Evolutionary conservation across 257 asterid species (phyloP).

Genomic region (Prunella vulgaris): DNA sequence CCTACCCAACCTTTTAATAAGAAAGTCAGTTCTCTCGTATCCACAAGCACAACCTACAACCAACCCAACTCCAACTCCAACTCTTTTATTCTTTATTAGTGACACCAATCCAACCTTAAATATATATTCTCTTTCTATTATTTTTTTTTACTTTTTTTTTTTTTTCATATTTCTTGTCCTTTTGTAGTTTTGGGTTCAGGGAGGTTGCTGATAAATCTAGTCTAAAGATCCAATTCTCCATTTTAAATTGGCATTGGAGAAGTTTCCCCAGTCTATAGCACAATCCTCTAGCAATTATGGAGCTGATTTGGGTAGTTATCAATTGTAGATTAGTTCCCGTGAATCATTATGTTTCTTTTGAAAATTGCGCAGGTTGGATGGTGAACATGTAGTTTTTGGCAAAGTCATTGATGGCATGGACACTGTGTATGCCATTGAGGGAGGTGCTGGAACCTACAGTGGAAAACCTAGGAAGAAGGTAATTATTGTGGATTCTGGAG

Average conservation of each 20-base stretch:
- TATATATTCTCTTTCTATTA: too few species aligned
- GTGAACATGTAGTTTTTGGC: slow-evolving; percentile 84
- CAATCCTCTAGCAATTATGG: not conserved
- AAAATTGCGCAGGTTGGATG: slow-evolving; percentile 60
- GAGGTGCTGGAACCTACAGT: slow-evolving; percentile 89
- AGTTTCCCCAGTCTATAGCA: not conserved
- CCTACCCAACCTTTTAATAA: too few species aligned
- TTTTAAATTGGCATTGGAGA: not conserved
- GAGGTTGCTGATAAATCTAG: too few species aligned
- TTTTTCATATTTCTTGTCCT: too few species aligned
- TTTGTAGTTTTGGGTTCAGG: too few species aligned
- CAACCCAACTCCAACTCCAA: too few species aligned
- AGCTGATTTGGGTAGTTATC: not conserved
- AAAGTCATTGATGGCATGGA: slow-evolving; percentile 92
- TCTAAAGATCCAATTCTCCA: not conserved
- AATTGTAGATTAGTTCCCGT: not conserved
- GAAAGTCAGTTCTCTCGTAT: too few species aligned
- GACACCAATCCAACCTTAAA: too few species aligned
- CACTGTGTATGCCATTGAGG: slow-evolving; percentile 82
- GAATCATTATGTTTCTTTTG: not conserved
- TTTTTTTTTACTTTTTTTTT: too few species aligned
- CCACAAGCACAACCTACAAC: too few species aligned
- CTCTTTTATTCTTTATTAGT: too few species aligned
- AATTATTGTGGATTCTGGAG: slow-evolving; percentile 70
- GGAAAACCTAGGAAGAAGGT: slow-evolving; percentile 93